These are phyloP conservation scores for Fusarium liriodendri DNA, from an alignment of 2,329 filamentous ascomycete species.

Conservation along the genomic window DNA sequence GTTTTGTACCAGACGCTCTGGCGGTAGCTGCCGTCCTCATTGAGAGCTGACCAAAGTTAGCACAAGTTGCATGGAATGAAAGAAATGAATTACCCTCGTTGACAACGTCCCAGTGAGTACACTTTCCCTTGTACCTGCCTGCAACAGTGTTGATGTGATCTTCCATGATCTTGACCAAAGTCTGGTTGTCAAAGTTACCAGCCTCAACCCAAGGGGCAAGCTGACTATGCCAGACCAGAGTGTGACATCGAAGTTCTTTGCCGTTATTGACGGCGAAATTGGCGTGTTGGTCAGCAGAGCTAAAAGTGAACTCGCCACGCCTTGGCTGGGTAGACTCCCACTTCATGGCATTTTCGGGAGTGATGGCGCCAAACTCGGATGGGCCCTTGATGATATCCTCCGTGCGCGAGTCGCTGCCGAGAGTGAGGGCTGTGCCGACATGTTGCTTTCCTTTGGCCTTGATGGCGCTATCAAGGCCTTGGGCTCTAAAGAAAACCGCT, in stretches of 20 bases:
- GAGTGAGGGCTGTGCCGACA: constrained; percentile 69
- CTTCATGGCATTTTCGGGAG: constrained; percentile 60
- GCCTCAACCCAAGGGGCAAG: constrained; percentile 42
- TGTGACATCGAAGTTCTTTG: constrained; percentile 71
- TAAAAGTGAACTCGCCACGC: constrained; percentile 65
- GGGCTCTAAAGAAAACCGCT: background rate
- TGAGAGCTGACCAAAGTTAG: constrained; percentile 46
- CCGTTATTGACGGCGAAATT: constrained; percentile 55
- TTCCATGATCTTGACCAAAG: constrained; percentile 62
- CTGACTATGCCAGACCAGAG: constrained; percentile 56
- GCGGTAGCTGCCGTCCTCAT: constrained; percentile 61
- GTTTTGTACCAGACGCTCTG: constrained; percentile 58
- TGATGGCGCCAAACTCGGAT: constrained; percentile 68
- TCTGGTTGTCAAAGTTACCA: constrained; percentile 58
- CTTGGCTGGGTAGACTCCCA: constrained; percentile 69
- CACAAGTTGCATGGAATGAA: no score
- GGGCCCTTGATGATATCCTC: constrained; percentile 63
- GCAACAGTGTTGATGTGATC: constrained; percentile 62
- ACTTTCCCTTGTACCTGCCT: constrained; percentile 57
- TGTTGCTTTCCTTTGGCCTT: constrained; percentile 51
- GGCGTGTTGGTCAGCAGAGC: constrained; percentile 60
- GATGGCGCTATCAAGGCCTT: constrained; percentile 41
- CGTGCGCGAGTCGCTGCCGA: constrained; percentile 57
- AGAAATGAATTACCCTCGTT: constrained; percentile 54
- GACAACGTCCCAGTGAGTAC: constrained; percentile 65